Percentiles rank a stretch among this genome's conserved stretches.
phyloP scores from a whole-genome alignment of 495 filamentous ascomycete species.

The Endocarpon pusillum region DNA sequence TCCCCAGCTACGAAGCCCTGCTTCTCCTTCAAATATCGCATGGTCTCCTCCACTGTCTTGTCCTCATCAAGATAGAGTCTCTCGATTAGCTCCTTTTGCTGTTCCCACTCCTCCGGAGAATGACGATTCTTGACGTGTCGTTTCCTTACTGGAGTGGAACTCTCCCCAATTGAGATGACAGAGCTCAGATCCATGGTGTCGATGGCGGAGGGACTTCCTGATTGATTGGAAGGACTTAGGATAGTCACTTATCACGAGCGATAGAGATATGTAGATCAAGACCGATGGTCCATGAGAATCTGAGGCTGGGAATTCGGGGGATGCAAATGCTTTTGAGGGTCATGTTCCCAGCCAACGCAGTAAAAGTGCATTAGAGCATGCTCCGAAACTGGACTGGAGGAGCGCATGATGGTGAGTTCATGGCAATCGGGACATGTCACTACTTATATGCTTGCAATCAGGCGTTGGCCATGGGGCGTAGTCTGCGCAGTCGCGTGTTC shows the following conservation, averaged over 20 bases:
- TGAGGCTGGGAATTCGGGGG: neutral
- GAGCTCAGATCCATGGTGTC: neutral
- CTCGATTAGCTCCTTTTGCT: neutral
- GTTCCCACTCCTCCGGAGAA: neutral
- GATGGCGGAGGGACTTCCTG: neutral
- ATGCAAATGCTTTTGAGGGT: neutral
- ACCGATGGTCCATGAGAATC: neutral
- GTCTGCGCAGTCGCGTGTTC: neutral
- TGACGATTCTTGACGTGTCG: neutral
- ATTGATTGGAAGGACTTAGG: neutral
- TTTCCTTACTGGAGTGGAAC: neutral
- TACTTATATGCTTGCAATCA: neutral
- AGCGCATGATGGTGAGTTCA: neutral
- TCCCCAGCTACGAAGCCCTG: neutral
- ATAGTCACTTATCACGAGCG: neutral
- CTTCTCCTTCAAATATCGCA: neutral
- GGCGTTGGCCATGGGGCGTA: neutral
- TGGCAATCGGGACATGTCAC: neutral
- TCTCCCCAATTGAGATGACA: neutral
- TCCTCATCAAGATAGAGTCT: slow-evolving; percentile 1
- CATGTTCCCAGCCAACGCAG: neutral
- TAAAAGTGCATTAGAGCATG: neutral
- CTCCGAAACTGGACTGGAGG: neutral
- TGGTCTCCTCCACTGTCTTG: neutral
- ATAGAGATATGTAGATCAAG: neutral